phyloP scores from a whole-genome alignment of 805 yeast species.

The Saturnispora sanitii region DNA sequence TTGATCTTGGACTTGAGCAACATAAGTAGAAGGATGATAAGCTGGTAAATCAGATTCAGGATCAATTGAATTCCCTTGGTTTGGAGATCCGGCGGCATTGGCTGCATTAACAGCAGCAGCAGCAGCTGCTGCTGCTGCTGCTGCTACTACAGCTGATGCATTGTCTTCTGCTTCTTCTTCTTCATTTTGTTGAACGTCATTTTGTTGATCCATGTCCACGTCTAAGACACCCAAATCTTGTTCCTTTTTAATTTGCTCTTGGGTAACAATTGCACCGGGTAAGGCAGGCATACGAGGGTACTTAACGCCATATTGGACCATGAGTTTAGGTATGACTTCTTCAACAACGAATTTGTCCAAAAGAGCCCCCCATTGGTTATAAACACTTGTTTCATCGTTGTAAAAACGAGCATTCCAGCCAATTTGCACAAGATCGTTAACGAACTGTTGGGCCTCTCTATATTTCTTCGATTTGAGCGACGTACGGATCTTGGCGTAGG shows the following conservation, averaged over 20 bases:
- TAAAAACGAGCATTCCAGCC: constrained; percentile 85
- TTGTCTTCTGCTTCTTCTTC: not conserved
- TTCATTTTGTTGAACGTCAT: too few relatives aligned
- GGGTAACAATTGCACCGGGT: constrained; percentile 30
- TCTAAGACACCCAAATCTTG: not conserved
- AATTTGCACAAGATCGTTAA: constrained; percentile 72
- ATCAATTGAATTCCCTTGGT: constrained; percentile 14
- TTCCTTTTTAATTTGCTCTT: not conserved
- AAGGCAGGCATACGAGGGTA: constrained; percentile 66
- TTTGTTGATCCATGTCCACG: too few relatives aligned
- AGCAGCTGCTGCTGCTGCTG: not conserved
- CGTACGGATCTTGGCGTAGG: constrained; percentile 62
- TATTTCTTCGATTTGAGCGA: constrained; percentile 47
- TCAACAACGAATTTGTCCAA: constrained; percentile 43
- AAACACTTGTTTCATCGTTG: constrained; percentile 59
- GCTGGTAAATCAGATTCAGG: constrained; percentile 9
- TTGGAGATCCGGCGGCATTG: not conserved
- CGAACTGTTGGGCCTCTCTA: constrained; percentile 53
- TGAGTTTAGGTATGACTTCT: constrained; percentile 39
- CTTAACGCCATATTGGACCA: constrained; percentile 25
- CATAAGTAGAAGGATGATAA: constrained; percentile 23
- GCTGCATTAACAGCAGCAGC: not conserved
- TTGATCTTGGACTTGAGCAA: constrained; percentile 21
- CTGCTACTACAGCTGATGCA: not conserved
- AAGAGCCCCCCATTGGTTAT: constrained; percentile 58